Conservation (phyloP, 139 green algal genomes). For the Pseudopediastrum boryanum region DNA sequence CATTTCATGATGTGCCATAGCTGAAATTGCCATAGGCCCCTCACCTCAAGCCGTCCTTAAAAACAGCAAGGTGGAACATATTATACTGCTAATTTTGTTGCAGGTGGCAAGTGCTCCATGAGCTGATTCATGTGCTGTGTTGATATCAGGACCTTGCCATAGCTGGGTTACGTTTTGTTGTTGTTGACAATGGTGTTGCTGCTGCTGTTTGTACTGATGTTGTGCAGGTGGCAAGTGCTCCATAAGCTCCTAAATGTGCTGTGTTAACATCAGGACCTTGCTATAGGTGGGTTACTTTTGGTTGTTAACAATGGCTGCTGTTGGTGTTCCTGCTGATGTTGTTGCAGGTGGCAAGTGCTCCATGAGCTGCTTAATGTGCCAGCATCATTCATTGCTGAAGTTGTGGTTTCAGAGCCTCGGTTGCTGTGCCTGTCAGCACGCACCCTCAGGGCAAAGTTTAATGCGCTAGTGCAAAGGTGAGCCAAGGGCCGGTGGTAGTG, state of each 20-base stretch:
- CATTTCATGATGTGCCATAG: too few relatives aligned
- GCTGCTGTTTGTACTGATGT: neutral
- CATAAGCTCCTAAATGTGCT: neutral
- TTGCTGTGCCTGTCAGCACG: conserved; percentile 32
- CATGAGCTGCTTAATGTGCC: conserved; percentile 40
- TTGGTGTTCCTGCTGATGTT: too few relatives aligned
- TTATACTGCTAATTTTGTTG: too few relatives aligned
- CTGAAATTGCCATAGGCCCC: too few relatives aligned
- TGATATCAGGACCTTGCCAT: conserved; percentile 1
- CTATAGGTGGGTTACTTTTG: too few relatives aligned
- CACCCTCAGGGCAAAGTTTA: conserved; percentile 39
- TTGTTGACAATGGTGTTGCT: neutral
- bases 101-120: conserved; percentile 19
- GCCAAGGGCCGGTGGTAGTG: neutral
- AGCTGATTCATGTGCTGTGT: conserved; percentile 5
- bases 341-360: conserved; percentile 31
- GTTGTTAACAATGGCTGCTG: conserved; percentile 8
- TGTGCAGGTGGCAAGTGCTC: neutral
- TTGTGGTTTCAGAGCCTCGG: conserved; percentile 38
- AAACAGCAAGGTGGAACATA: too few relatives aligned
- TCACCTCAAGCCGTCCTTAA: too few relatives aligned
- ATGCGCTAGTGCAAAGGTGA: conserved; percentile 35
- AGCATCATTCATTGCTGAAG: conserved; percentile 43
- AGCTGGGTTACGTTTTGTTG: neutral
- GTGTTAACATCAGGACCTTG: too few relatives aligned